Evolutionary conservation across 352 stramenopile species (phyloP), one percentile per base, ranked within the genome.

Genomic region (Discostella stelligera): DNA sequence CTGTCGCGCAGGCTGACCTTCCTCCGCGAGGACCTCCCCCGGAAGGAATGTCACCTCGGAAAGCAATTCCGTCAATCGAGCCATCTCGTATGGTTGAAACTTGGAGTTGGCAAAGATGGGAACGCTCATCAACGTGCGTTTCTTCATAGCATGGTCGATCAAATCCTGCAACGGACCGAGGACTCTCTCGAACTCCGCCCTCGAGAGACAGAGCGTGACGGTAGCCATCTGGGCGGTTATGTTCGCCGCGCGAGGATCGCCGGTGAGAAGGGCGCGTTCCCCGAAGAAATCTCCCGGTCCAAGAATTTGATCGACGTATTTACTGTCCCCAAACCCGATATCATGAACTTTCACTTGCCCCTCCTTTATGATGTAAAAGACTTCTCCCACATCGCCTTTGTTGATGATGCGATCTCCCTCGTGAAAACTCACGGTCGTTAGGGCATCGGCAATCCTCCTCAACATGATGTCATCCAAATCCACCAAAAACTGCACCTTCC

Each of bases 301-400:
- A 10, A 98, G 85, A 44, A 84, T 76, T 60, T 93, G 82, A 81
- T 96, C 89, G 18, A 92, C 78, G 62, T 91, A 93, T 37, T 82
- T 76, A 80, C 68, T 84, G 58, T 90, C 85, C 30, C 88, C 88
- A 60, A 90, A 88, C 37, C 88, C 85, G 77, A 94, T 89, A 61
- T 93, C 88, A 39, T 91, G 85, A 11, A 93, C 88, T 55, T 89
- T 91, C 55, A 98, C 95, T 21, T 90, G 94, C 68, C 96, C 96
- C 67, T 98, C 93, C 25, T 97, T 95, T 41, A 99, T 93, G 80
- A 99, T 98, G 92, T 98, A 99, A 84, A 99, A 99, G 8, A 97
- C 95, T 81, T 98, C 94, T 73, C 96, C 96, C 65, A 95, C 89
- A 53, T 98, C 95, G 48, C 96, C 97, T 83, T 98, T 96, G 25